A percentile compares a stretch with the other conserved stretches of the same genome.
phyloP scores from a whole-genome alignment of 257 asterid species.

The Jacaranda copaia region DNA sequence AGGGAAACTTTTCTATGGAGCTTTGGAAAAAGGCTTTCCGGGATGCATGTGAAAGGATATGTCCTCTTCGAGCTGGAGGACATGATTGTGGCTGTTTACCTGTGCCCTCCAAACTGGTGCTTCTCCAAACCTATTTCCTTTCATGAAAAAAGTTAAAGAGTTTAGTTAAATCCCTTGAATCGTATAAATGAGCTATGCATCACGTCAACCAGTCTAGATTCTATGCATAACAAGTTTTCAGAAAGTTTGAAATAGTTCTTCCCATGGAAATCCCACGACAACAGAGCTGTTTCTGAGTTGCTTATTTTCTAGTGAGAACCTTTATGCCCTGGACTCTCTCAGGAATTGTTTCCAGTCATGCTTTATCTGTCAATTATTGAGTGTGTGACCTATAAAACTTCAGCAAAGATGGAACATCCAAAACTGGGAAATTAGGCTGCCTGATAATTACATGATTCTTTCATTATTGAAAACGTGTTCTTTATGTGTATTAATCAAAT shows the following conservation, averaged over 20 bases:
- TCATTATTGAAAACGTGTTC: neutral
- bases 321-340: neutral
- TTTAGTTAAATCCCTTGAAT: neutral
- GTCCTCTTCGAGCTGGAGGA: conserved; percentile 90
- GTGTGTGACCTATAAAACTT: neutral
- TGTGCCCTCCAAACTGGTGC: conserved; percentile 78
- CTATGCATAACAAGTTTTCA: neutral
- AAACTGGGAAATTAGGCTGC: neutral
- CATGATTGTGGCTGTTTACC: conserved; percentile 87
- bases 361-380: neutral
- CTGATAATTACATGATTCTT: neutral
- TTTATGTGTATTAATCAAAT: neutral
- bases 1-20: conserved; percentile 63
- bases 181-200: neutral
- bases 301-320: neutral
- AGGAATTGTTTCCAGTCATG: neutral
- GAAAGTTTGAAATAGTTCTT: neutral
- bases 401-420: neutral
- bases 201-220: neutral
- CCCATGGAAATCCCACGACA: neutral
- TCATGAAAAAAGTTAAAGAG: neutral
- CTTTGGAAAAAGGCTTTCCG: conserved; percentile 88
- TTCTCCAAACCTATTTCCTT: conserved; percentile 18
- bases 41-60: conserved; percentile 84
- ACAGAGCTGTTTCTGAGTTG: neutral